Base-by-base conservation (phyloP, 129 eudicot genomes). In the Saussurea involucrata region DNA sequence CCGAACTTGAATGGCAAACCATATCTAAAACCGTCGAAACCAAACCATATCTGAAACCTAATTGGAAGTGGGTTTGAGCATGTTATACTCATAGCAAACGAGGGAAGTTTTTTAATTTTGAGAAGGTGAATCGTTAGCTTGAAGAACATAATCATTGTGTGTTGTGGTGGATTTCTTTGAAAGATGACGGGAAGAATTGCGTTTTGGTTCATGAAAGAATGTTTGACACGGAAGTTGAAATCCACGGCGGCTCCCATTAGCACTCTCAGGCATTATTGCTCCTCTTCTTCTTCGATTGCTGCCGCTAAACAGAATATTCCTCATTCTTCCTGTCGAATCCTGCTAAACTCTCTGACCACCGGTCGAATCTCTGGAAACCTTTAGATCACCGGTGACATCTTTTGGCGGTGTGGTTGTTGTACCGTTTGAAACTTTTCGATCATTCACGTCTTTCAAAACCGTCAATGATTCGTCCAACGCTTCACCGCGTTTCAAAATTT, bases 281-380 rank as follows among this genome's bases (percentile, higher is more conserved):
- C 89, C 28, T 69, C 87, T 44, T 74, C 89, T 20, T 71, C 83
- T 72, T 68, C 90, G 10, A 42, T 70, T 76, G 66, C 78, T 83
- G 27, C 72, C 65, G 76, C 22, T 63, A 85, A 60, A 74, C 87
- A 80, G 15, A 89, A 85, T 49, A 8, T 85, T 81, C 95, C 95
- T 74, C 87, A 89, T 80, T 82, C 88, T 78, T 87, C 95, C 20
- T n/a, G n/a, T n/a, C n/a, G n/a, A n/a, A n/a, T n/a, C n/a, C n/a
- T n/a, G n/a, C n/a, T n/a, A 0, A 68, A 69, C 75, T 69, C 5
- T 66, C 8, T 74, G 66, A 7, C 25, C 11, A 5, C 18, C 25
- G 61, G 21, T 36, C 15, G 69, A 22, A 21, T 24, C 53, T 34
- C 20, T 27, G 31, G 65, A 49, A 27, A 8, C 82, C 32, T 79